Conservation (phyloP, 331 rosid genomes). For the Stylosanthes scabra region DNA sequence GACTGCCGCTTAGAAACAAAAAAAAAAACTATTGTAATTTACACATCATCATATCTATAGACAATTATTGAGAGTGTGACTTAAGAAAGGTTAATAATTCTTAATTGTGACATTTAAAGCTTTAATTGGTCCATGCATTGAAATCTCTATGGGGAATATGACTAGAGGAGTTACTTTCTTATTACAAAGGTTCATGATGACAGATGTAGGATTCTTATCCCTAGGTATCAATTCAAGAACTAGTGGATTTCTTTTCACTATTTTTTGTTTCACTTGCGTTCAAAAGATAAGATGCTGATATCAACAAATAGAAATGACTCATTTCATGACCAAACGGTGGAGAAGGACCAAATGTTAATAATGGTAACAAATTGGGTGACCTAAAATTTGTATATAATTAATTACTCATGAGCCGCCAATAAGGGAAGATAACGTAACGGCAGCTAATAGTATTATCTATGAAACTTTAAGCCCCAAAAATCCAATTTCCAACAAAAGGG, state of each 20-base stretch:
- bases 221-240: not conserved
- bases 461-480: not conserved
- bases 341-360: slow-evolving; percentile 2
- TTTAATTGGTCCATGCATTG: not conserved
- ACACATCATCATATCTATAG: not conserved
- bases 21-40: not conserved
- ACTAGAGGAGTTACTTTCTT: slow-evolving; percentile 10
- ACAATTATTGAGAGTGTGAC: not conserved
- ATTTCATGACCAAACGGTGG: slow-evolving; percentile 10
- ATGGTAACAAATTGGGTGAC: not conserved
- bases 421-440: not conserved
- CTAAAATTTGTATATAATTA: not conserved
- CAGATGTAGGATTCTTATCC: slow-evolving; percentile 6
- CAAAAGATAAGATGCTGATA: slow-evolving; percentile 7
- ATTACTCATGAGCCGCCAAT: slow-evolving; percentile 11
- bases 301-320: not conserved
- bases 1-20: slow-evolving; percentile 14
- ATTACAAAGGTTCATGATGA: not conserved
- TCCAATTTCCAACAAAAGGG: not conserved
- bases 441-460: not conserved
- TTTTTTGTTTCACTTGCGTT: not conserved
- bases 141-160: not conserved
- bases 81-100: not conserved
- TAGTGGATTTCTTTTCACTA: not conserved
- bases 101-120: not conserved